A percentile compares a stretch with the other conserved stretches of the same genome.
These are phyloP conservation scores for Vitis riparia DNA, from an alignment of 164 flowering plant species.

Conservation along the genomic window DNA sequence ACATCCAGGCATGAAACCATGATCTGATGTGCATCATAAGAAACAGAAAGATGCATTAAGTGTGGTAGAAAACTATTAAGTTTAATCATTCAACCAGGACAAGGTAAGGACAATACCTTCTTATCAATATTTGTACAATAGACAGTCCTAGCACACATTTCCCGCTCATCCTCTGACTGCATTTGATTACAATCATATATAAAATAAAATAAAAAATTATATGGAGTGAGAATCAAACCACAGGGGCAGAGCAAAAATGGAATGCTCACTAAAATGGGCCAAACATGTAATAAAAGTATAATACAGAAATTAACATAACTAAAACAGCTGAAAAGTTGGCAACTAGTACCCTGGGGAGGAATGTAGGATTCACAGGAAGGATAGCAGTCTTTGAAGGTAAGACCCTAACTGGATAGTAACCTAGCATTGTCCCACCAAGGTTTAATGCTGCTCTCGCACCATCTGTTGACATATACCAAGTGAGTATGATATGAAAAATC, in stretches of 20 bases:
- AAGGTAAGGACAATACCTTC: slow-evolving; percentile 26
- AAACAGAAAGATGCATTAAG: background rate
- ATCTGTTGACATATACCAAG: slow-evolving; percentile 24
- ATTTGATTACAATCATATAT: slow-evolving; percentile 4
- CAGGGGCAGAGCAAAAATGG: background rate
- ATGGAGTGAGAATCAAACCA: background rate
- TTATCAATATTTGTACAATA: slow-evolving; percentile 60
- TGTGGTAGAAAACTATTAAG: background rate
- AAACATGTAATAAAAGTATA: background rate
- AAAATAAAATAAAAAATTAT: background rate
- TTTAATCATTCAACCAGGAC: background rate
- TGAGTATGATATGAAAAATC: background rate
- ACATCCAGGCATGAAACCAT: background rate
- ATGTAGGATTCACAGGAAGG: slow-evolving; percentile 52
- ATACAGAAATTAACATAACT: background rate
- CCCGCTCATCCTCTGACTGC: slow-evolving; percentile 55
- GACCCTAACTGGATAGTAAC: slow-evolving; percentile 48
- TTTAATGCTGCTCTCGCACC: slow-evolving; percentile 44
- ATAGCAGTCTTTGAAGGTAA: slow-evolving; percentile 57
- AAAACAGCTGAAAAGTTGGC: background rate
- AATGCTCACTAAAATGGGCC: background rate
- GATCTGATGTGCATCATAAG: background rate
- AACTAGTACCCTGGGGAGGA: slow-evolving; percentile 47
- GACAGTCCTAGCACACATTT: slow-evolving; percentile 52
- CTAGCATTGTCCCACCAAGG: slow-evolving; percentile 51